phyloP scores from a whole-genome alignment of 78 protist genomes.

The Anaeramoeba flamelloides region DNA sequence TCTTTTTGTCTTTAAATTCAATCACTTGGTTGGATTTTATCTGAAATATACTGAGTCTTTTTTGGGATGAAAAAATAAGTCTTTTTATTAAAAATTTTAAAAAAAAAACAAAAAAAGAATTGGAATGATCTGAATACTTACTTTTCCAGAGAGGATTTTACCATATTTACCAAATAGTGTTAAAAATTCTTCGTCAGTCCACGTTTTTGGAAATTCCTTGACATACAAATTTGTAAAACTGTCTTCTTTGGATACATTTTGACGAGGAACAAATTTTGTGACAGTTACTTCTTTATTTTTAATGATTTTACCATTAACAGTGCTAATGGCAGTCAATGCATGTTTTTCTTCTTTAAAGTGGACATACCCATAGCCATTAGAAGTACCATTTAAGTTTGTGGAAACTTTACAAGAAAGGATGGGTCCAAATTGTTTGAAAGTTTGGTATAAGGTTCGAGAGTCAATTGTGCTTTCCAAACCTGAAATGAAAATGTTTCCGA shows the following conservation, averaged over 20 bases:
- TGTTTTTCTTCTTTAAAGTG: constrained; percentile 2
- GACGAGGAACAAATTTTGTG: no score
- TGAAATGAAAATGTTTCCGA: neutral
- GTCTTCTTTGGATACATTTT: no score
- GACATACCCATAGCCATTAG: constrained; percentile 4
- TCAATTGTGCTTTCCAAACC: neutral
- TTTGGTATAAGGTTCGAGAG: neutral
- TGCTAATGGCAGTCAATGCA: constrained; percentile 1
- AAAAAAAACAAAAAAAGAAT: no score
- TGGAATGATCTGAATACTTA: no score
- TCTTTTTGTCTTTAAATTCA: no score
- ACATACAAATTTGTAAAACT: constrained; percentile 12
- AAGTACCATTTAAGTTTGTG: neutral
- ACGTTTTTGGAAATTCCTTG: neutral
- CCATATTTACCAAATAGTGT: constrained; percentile 2
- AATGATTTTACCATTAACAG: neutral
- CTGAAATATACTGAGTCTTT: no score
- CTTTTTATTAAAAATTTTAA: no score
- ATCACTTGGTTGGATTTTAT: no score
- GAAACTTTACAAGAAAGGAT: constrained; percentile 3
- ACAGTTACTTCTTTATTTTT: neutral
- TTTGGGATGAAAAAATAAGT: no score
- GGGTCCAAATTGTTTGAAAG: neutral
- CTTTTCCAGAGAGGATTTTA: neutral
- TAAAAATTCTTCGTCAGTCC: neutral